phyloP scores from a whole-genome alignment of 208 protist genomes.

The Wallacemonas sp. region DNA sequence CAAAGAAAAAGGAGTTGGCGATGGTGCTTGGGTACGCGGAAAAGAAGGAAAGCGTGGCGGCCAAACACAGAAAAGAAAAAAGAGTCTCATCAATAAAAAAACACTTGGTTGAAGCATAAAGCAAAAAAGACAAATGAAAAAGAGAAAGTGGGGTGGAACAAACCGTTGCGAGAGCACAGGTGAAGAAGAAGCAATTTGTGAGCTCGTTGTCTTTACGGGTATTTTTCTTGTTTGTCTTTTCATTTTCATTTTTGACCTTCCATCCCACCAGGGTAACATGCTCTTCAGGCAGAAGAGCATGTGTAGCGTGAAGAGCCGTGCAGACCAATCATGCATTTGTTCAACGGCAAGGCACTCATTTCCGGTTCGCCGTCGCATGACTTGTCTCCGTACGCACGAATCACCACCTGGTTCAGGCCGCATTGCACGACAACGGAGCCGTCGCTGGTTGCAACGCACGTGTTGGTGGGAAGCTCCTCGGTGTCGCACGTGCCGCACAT shows the following conservation, averaged over 20 bases:
- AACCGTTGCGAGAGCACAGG: neutral
- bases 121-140: neutral
- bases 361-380: conserved; percentile 34
- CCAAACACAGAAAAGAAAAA: conserved; percentile 1
- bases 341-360: conserved; percentile 22
- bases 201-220: neutral
- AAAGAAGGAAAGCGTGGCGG: neutral
- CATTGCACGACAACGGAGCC: conserved; percentile 34
- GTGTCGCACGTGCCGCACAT: conserved; percentile 20
- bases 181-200: neutral
- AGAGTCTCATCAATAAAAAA: neutral
- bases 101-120: conserved; percentile 2
- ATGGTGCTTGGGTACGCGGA: neutral
- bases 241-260: neutral
- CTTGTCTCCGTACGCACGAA: conserved; percentile 22
- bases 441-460: conserved; percentile 9
- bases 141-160: neutral
- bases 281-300: neutral
- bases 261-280: too few relatives aligned
- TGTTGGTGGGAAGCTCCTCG: conserved; percentile 2
- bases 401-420: conserved; percentile 25
- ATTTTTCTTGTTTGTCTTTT: neutral
- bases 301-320: conserved; percentile 6
- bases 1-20: neutral
- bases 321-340: conserved; percentile 34